Evolutionary conservation across 169 alveolate species (phyloP).

Genomic region (Plasmodium vinckei): DNA sequence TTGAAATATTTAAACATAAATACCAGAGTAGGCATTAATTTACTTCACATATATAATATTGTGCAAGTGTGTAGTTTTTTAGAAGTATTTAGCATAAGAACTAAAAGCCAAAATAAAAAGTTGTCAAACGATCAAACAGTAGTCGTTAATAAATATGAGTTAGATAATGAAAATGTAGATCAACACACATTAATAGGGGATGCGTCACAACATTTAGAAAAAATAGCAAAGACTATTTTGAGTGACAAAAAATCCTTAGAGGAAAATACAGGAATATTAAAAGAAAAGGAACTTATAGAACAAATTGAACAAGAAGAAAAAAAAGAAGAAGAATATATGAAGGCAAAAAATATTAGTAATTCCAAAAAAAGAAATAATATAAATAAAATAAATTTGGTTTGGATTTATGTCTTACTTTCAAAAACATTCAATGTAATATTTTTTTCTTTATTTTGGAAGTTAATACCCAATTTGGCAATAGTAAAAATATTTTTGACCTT

Average conservation of each 20-base stretch:
- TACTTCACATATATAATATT: constrained; percentile 56
- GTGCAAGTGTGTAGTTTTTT: constrained; percentile 52
- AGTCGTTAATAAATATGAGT: constrained; percentile 47
- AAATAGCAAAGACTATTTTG: constrained; percentile 55
- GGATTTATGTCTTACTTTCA: constrained; percentile 47
- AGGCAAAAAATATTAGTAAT: constrained; percentile 24
- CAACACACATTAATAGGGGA: constrained; percentile 57
- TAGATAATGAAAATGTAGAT: constrained; percentile 21
- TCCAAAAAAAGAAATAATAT: constrained; percentile 28
- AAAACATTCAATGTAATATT: constrained; percentile 53
- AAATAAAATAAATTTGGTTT: background rate
- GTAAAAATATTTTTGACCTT: constrained; percentile 58
- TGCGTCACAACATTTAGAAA: constrained; percentile 57
- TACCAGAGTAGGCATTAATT: constrained; percentile 44
- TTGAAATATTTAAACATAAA: constrained; percentile 50
- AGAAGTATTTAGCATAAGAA: constrained; percentile 15
- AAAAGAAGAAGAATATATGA: constrained; percentile 76
- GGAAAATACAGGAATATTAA: constrained; percentile 63
- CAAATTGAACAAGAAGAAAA: constrained; percentile 63
- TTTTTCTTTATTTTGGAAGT: constrained; percentile 55
- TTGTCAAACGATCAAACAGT: constrained; percentile 1
- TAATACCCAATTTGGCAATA: constrained; percentile 32
- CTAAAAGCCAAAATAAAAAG: constrained; percentile 19
- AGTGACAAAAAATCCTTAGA: constrained; percentile 23
- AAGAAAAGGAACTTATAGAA: constrained; percentile 73